Evolutionary conservation across 345 rosid species (phyloP), one percentile per base, ranked within the genome.

Genomic region (Mercurialis annua): DNA sequence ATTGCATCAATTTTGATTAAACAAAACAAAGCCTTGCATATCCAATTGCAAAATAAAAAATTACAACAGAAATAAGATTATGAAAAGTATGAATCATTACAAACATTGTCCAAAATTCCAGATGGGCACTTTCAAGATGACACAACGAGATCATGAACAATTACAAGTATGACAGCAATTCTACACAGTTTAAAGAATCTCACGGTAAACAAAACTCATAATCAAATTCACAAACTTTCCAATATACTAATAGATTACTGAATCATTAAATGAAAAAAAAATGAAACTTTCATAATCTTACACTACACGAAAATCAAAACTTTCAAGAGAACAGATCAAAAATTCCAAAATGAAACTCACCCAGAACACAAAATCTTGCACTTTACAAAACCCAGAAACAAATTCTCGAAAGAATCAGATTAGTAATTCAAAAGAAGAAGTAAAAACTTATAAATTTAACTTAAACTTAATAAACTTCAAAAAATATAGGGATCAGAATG

Each of bases 141-240:
- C 11, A 6, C 27, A 36, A 38, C n/a, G 14, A 43, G 62, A 53
- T 63, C 53, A 11, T 38, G 18, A 33, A 63, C 31, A 14, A 52
- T 6, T 5, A 47, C 23, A 31, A 34, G 8, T 9, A 40, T 40
- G 11, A 40, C n/a, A 40, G 6, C 44, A 40, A 36, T 34, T 65
- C 36, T 16, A 43, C 16, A 61, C 44, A 58, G 11, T 10, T 33
- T 21, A 40, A 12, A 62, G 64, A 61, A 52, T 17, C 27, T 56
- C n/a, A 8, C 27, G 65, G 43, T 74, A 18, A 18, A 27, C 55
- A 62, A 71, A 75, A 54, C 33, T 38, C 29, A 63, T n/a, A 31
- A 43, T 16, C 0, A 29, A 47, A 66, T 61, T n/a, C 42, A 10
- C 26, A 18, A 43, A n/a, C n/a, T 3, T 3, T 48, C 10, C 9